Evolutionary conservation across 129 eudicot genomes (phyloP), one percentile per base, ranked within the genome.

Genomic region (Helianthus tuberosus): DNA sequence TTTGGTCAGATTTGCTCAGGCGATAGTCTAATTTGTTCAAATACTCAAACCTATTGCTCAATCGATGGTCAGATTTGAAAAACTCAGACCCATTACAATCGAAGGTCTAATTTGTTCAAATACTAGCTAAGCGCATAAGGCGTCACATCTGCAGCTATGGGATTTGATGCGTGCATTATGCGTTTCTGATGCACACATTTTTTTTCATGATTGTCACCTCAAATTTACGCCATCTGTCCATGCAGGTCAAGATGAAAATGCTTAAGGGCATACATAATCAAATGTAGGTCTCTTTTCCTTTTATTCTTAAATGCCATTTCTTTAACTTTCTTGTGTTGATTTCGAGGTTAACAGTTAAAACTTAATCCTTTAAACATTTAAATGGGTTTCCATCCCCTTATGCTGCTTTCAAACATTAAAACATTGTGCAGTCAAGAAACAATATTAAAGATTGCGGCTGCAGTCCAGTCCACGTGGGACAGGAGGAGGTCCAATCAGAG

Each of bases 201-300:
- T 39, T n/a, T n/a, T n/a, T 27, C 64, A 58, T 58, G 64, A 58
- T 9, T 58, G 64, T 10, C 64, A 25, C 15, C 65, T 7, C 43
- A 10, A 59, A 60, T 61, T 50, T 49, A 49, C 76, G 8, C 8
- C 44, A 32, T 55, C 35, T 61, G 63, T 77, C 36, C 39, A 6
- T 61, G 81, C 94, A 89, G 98, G 91, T 93, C 69, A 93, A 77
- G 79, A 86, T 84, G 95, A 93, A 93, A 87, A 81, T 93, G 72
- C 67, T 64, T 20, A 86, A 79, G 68, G 65, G 84, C 58, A 92
- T 93, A 38, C 96, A 90, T 90, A 84, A 88, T 82, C 97, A 93
- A 75, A 88, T 91, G 98, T 93, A 4, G 57, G 84, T 69, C 68
- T 70, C 32, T 5, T 77, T 70, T 57, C 35, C 41, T 72, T 35